Base-by-base conservation (phyloP, 2,329 filamentous ascomycete species). In the Malbranchea zuffiana region DNA sequence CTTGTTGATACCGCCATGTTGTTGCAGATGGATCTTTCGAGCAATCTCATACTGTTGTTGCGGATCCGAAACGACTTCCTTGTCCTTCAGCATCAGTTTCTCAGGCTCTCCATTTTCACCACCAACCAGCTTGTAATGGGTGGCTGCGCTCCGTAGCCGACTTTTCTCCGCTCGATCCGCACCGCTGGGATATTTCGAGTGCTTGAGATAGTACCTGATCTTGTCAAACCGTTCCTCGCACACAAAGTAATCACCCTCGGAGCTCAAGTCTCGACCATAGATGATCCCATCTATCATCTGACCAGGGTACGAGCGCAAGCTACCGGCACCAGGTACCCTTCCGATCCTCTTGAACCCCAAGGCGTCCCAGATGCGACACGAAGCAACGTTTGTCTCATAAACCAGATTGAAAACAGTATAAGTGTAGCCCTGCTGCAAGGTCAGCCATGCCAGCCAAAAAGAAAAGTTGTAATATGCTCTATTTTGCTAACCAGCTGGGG, bases 151-250 rank as follows among this genome's bases (percentile, higher is more conserved):
- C 50, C 90, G 77, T 39, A 98, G 75, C 50, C 88, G 82, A 63
- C 81, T 88, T 73, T 96, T 96, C 62, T 96, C 90, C 40, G 87
- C 87, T 41, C 88, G 77, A 67, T 95, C 86, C 55, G 88, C 87
- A 44, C 87, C 88, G 51, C 80, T 79, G 42, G 90, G 90, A 60
- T 98, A 96, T 60, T 87, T 85, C 54, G 80, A 81, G 59, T 87
- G 85, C 63, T 93, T 92, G 55, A 96, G 77, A 63, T 96, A 96
- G 68, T 83, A 96, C 54, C 87, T 82, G 58, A 96, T 96, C 70
- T 95, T 95, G 69, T 95, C 88, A 68, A 96, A 96, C 50, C 90
- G 83, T 66, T 95, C 87, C 68, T 95, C 87, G 60, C 81, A 87
- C 51, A 88, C 80, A 57, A 83, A 79, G 58, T 90, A 83, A 56